phyloP scores from a whole-genome alignment of 1,284 basidiomycete genomes.

The Wallemia hederae region DNA sequence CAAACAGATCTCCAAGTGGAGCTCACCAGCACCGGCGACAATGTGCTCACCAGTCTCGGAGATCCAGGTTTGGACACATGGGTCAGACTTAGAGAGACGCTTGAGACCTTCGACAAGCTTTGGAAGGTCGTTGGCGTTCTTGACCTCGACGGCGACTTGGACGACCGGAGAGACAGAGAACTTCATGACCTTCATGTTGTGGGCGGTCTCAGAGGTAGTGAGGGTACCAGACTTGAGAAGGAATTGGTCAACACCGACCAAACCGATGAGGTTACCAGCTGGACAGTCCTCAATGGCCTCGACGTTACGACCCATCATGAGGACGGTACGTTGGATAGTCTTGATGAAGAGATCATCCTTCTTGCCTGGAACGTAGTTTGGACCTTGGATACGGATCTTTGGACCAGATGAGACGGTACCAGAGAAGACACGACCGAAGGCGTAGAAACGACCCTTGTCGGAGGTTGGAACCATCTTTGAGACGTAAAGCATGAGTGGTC shows the following conservation, averaged over 20 bases:
- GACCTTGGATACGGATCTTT: constrained; percentile 98
- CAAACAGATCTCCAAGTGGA: constrained; percentile 97
- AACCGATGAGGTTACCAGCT: constrained; percentile 92
- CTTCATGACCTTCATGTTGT: constrained; percentile 99
- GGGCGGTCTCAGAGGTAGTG: constrained; percentile 88
- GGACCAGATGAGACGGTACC: constrained; percentile 90
- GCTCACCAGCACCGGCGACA: constrained; percentile 94
- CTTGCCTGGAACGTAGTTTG: constrained; percentile 95
- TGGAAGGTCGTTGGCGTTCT: constrained; percentile 95
- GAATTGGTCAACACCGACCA: constrained; percentile 99
- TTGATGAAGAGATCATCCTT: constrained; percentile 97
- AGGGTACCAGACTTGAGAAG: constrained; percentile 97
- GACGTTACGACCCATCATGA: constrained; percentile 99
- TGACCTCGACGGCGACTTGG: constrained; percentile 96
- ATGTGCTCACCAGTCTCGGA: constrained; percentile 87
- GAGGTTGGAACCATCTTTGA: constrained; percentile 99
- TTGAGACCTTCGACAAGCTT: constrained; percentile 99
- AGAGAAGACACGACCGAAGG: constrained; percentile 99
- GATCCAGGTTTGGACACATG: constrained; percentile 94
- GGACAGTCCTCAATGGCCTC: constrained; percentile 99
- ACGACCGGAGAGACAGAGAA: constrained; percentile 99
- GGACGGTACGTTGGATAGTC: constrained; percentile 90
- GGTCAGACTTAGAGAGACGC: constrained; percentile 98
- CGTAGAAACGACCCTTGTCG: constrained; percentile 99
- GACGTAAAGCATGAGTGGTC: constrained; percentile 90